phyloP scores from a whole-genome alignment of 257 asterid species.

The Fraxinus americana region DNA sequence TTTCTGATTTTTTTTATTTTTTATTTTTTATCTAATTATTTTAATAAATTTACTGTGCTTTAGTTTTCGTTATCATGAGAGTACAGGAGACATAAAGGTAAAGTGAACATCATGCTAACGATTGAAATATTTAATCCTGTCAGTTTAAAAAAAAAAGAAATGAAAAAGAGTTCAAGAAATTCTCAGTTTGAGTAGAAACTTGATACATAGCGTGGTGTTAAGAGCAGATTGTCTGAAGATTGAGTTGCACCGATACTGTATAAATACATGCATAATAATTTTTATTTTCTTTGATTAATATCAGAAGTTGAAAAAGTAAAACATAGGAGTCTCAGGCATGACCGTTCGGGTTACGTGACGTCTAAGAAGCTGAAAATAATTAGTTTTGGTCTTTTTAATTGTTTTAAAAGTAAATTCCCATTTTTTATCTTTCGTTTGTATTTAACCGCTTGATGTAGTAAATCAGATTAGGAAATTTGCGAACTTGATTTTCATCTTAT shows the following conservation, averaged over 20 bases:
- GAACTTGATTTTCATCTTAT: too few relatives aligned
- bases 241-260: too few relatives aligned
- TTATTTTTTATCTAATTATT: not conserved
- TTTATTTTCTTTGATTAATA: too few relatives aligned
- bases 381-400: not conserved
- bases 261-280: too few relatives aligned
- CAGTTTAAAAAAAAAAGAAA: not conserved
- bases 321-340: too few relatives aligned
- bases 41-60: not conserved
- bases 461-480: not conserved
- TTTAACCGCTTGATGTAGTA: not conserved
- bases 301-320: too few relatives aligned
- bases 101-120: not conserved
- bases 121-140: too few relatives aligned
- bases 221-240: not conserved
- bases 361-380: not conserved
- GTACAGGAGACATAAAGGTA: not conserved
- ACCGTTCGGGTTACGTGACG: too few relatives aligned
- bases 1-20: not conserved
- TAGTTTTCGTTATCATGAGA: not conserved
- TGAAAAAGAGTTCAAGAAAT: too few relatives aligned
- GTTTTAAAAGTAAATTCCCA: not conserved
- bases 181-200: not conserved
- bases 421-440: not conserved
- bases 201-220: not conserved